Base-by-base conservation (phyloP, 306 rosid genomes). In the Trifolium repens region DNA sequence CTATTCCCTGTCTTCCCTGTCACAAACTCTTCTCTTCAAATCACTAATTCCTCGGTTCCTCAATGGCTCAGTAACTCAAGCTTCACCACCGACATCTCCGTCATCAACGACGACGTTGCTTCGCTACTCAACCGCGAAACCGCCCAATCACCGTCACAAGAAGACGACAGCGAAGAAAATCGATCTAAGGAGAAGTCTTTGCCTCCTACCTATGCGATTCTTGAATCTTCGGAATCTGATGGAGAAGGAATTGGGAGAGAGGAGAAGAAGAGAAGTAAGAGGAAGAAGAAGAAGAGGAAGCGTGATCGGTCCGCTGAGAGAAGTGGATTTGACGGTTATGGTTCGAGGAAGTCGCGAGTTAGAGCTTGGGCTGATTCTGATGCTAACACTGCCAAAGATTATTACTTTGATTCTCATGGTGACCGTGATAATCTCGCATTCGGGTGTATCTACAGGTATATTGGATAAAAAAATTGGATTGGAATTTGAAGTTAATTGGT, bases 61-160 rank as follows among this genome's bases (percentile, higher is more conserved):
- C 96, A 82, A 17, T 92, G 97, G 97, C 96, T 92, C 78, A 4
- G 27, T 81, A 92, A 90, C 79, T 75, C 97, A 63, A 91, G 98
- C 89, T 94, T 94, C 96, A 91, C 88, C 75, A 34, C 91, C 79
- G 83, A 90, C 72, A 50, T 86, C 39, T 74, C 96, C 69, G 43
- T 85, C 79, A 81, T 94, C 65, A 84, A 58, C 82, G 59, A 64
- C 52, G 79, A 59, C 72, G 67, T 73, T 8, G 78, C 78, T 5
- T 52, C 75, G 11, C 12, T 50, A 19, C 64, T 70, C 63, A 52
- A 34, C 75, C 39, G 9, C 2, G 72, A 81, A 64, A 11, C 74
- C 27, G 15, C 64, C 10, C 72, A 15, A 8, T 84, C 55, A 1
- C 78, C 80, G 22, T 74, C 61, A 3, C 85, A 74, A 30, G 78